Percentiles rank a stretch among this genome's conserved stretches.
phyloP scores from a whole-genome alignment of 257 asterid genomes.

The Leptodermis oblonga region DNA sequence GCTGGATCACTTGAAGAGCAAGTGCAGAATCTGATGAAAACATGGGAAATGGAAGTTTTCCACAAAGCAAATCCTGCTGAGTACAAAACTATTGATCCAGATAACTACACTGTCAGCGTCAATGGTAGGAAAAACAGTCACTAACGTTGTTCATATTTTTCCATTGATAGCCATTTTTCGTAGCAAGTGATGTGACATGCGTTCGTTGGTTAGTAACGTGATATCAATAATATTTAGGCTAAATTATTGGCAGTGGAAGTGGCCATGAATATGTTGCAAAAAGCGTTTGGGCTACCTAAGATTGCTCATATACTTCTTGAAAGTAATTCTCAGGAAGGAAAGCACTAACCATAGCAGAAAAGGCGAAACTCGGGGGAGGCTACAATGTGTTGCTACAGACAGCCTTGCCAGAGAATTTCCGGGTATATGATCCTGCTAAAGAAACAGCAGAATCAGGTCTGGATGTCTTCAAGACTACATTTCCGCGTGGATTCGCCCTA shows the following conservation, averaged over 20 bases:
- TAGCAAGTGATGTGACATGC: no score
- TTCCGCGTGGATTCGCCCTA: constrained; percentile 63
- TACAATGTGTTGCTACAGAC: constrained; percentile 70
- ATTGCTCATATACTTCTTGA: background rate
- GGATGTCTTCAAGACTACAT: constrained; percentile 41
- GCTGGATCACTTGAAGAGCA: constrained; percentile 54
- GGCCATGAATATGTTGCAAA: no score
- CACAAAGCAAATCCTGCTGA: constrained; percentile 52
- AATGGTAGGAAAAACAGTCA: no score
- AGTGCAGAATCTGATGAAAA: constrained; percentile 58
- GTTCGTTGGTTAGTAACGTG: no score
- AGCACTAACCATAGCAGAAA: constrained; percentile 31
- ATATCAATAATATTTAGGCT: no score
- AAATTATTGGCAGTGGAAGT: no score
- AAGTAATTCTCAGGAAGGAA: constrained; percentile 18
- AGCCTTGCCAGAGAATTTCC: constrained; percentile 46
- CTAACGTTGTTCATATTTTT: no score
- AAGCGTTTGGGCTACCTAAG: no score
- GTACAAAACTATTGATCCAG: constrained; percentile 37
- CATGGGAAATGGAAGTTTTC: constrained; percentile 66
- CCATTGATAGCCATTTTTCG: no score
- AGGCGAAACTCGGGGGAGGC: constrained; percentile 58
- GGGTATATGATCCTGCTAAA: constrained; percentile 50
- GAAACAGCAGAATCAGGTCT: constrained; percentile 61
- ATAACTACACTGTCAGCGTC: constrained; percentile 29